These are phyloP conservation scores for Pseudonitzschia delicatissima DNA, from an alignment of 108 stramenopile species.

Conservation along the genomic window DNA sequence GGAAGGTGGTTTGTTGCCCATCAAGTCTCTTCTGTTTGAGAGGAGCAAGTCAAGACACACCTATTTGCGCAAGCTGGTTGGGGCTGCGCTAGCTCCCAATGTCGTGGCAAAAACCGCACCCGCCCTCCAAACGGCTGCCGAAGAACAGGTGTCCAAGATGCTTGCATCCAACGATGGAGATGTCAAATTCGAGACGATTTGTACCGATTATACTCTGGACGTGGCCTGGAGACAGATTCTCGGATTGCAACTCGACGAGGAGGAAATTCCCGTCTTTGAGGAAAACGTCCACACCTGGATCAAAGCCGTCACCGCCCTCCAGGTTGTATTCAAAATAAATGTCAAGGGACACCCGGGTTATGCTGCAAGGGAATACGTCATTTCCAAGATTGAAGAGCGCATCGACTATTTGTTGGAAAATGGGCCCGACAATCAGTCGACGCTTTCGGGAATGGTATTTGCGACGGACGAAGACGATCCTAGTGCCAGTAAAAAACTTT, in stretches of 20 bases:
- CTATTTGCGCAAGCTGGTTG: not conserved
- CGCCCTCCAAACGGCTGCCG: not conserved
- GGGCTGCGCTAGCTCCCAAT: not conserved
- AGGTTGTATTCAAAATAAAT: not conserved
- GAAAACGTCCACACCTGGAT: conserved; percentile 35
- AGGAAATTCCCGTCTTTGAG: conserved; percentile 4
- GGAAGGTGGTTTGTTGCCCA: conserved; percentile 1
- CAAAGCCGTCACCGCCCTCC: conserved; percentile 6
- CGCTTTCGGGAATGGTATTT: conserved; percentile 48
- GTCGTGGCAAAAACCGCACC: not conserved
- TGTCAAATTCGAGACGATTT: not conserved
- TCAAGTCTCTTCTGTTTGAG: conserved; percentile 10
- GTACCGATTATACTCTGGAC: conserved; percentile 14
- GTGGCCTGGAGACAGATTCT: conserved; percentile 16
- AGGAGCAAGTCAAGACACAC: not conserved
- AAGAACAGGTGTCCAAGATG: conserved; percentile 10
- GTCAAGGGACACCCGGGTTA: conserved; percentile 8
- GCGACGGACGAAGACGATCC: conserved; percentile 34
- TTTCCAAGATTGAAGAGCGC: conserved; percentile 38
- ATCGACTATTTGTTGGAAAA: conserved; percentile 33
- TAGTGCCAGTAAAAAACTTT: conserved; percentile 20
- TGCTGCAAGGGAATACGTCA: conserved; percentile 30
- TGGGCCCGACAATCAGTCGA: conserved; percentile 54
- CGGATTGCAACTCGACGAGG: not conserved
- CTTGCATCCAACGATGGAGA: conserved; percentile 16